Base-by-base conservation (phyloP, 2,329 filamentous ascomycete species). In the Paracamarosporium sp. region DNA sequence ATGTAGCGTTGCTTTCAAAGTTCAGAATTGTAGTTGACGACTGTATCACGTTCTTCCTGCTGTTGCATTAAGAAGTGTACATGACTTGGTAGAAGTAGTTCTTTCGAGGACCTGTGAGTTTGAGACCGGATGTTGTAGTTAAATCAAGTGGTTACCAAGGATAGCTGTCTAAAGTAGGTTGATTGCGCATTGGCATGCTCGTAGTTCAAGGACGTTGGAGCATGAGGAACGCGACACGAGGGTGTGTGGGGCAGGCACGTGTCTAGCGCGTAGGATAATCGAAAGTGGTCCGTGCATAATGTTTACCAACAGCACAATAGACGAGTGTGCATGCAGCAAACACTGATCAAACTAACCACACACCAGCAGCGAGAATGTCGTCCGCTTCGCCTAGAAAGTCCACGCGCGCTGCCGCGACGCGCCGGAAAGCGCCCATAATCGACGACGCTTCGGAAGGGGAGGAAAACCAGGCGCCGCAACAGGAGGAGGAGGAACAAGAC, bases 381-480 rank as follows among this genome's bases (percentile, higher is more conserved):
- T 70, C 75, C 25, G 58, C 66, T 53, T 77, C 78, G 33, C 75
- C 81, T 31, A 77, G 83, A 44, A 82, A 88, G 64, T 83, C 87
- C 11, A 84, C 85, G 55, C 82, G 88, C 71, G 83, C 87, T 55
- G 83, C 81, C 48, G 83, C 84, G 41, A 77, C 90, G 51, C 86
- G 92, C 71, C 88, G 89, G 68, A 90, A 88, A 67, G 70, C 70
- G 17, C 86, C 90, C 50, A 84, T 96, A 46, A 81, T 93, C 58
- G 92, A 96, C 64, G 92, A 88, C 8, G 92, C 88, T 8, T 83
- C 86, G 20, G 85, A 87, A 24, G 92, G 94, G 40, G 92, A 96
- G 57, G 90, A 92, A 55, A 87, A 90, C 62, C 81, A 86, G 53
- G 78, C 83, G 36, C 81, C 85, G 67, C 81, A 84, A 61, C 83